phyloP scores from a whole-genome alignment of 805 yeast genomes.

The Diddensiella caesifluorescens region DNA sequence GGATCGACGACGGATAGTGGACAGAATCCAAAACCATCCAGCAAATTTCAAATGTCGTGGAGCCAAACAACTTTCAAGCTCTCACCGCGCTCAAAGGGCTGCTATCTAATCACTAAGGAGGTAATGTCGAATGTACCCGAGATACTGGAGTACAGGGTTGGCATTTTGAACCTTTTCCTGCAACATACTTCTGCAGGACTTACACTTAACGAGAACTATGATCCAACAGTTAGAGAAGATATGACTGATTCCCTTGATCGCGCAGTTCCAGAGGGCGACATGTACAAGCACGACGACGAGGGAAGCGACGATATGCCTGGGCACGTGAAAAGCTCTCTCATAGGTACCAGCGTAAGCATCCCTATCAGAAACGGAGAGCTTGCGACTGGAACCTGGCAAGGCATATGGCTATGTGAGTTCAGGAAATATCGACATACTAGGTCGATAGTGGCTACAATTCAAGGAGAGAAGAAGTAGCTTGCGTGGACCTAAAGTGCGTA shows the following conservation, averaged over 20 bases:
- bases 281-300: slow-evolving; percentile 63
- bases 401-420: slow-evolving; percentile 71
- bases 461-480: slow-evolving; percentile 3
- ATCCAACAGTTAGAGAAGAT: slow-evolving; percentile 69
- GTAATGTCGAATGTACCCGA: slow-evolving; percentile 52
- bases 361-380: slow-evolving; percentile 66
- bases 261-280: slow-evolving; percentile 60
- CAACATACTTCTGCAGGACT: slow-evolving; percentile 79
- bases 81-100: slow-evolving; percentile 56
- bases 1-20: no score
- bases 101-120: slow-evolving; percentile 68
- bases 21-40: no score
- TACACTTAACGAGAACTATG: slow-evolving; percentile 74
- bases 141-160: slow-evolving; percentile 53
- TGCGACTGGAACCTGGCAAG: slow-evolving; percentile 83
- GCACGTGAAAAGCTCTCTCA: slow-evolving; percentile 55
- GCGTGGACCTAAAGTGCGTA: no score
- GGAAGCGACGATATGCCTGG: slow-evolving; percentile 83
- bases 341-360: slow-evolving; percentile 60
- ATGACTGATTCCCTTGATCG: slow-evolving; percentile 58
- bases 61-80: slow-evolving; percentile 52
- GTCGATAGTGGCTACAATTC: slow-evolving; percentile 40
- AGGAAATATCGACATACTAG: slow-evolving; percentile 59
- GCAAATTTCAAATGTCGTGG: slow-evolving; percentile 57
- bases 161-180: slow-evolving; percentile 59